Conservation (phyloP, 345 rosid genomes). For the Acer yangbiense region DNA sequence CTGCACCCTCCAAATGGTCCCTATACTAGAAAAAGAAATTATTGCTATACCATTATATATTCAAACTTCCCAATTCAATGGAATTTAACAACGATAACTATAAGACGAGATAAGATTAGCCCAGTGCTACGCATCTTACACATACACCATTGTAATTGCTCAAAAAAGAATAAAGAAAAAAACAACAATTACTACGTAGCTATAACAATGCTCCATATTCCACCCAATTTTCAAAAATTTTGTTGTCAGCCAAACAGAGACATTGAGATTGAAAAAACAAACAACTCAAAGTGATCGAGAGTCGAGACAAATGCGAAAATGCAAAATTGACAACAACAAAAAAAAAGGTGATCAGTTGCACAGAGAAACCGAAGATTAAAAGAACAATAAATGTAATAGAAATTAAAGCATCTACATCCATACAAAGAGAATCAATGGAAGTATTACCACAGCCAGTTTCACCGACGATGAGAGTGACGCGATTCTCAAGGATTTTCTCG, state of each 20-base stretch:
- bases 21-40: too few relatives aligned
- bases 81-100: not conserved
- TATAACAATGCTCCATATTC: not conserved
- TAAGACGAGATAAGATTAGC: too few relatives aligned
- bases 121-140: too few relatives aligned
- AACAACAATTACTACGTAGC: not conserved
- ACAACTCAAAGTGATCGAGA: not conserved
- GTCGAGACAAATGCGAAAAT: not conserved
- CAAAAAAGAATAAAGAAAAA: too few relatives aligned
- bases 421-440: conserved; percentile 16
- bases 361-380: not conserved
- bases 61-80: not conserved
- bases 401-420: not conserved
- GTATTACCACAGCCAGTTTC: conserved; percentile 89
- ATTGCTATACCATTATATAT: not conserved
- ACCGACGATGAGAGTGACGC: conserved; percentile 94
- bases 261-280: not conserved
- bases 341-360: not conserved
- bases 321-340: not conserved
- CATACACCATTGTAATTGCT: too few relatives aligned
- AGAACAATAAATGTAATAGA: not conserved
- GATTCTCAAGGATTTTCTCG: conserved; percentile 81
- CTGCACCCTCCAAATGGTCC: too few relatives aligned
- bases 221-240: not conserved
- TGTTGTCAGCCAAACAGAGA: not conserved